These are phyloP conservation scores for Hymenoscyphus repandus DNA, from an alignment of 2,329 filamentous ascomycete species.

Conservation along the genomic window DNA sequence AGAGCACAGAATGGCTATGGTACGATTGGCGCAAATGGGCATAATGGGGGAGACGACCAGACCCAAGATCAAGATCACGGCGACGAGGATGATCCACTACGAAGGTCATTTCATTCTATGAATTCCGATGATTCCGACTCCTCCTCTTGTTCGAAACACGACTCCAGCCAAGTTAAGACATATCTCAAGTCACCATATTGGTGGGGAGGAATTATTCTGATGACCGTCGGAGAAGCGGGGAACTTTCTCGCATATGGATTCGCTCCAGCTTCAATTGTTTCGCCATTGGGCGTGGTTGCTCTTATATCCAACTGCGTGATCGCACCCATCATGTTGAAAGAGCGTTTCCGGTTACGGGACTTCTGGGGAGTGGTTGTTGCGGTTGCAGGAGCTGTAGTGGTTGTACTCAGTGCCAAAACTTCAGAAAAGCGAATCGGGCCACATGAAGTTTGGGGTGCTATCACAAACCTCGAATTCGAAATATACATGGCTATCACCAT, in stretches of 20 bases:
- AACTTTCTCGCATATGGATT: conserved; percentile 98
- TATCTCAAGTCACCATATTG: conserved; percentile 92
- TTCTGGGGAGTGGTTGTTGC: conserved; percentile 84
- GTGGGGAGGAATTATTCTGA: conserved; percentile 92
- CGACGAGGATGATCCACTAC: conserved; percentile 47
- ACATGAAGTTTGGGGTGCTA: conserved; percentile 82
- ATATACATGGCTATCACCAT: conserved; percentile 79
- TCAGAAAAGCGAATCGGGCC: conserved; percentile 89
- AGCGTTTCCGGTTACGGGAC: conserved; percentile 79
- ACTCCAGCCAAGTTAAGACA: conserved; percentile 39
- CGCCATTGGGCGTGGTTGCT: conserved; percentile 92
- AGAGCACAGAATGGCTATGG: conserved; percentile 37
- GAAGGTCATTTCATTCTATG: conserved; percentile 44
- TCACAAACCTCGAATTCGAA: conserved; percentile 84
- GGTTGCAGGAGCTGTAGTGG: conserved; percentile 80
- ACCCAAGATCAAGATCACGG: conserved; percentile 31
- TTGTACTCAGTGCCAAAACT: conserved; percentile 85
- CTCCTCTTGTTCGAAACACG: conserved; percentile 34
- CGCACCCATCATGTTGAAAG: conserved; percentile 88
- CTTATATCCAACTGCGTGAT: conserved; percentile 96
- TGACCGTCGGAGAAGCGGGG: conserved; percentile 87
- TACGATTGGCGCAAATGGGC: conserved; percentile 33
- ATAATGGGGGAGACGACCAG: conserved; percentile 15
- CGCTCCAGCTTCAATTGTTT: conserved; percentile 94
- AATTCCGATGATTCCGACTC: conserved; percentile 35